Percentiles rank a stretch among this genome's conserved stretches.
Evolutionary conservation across 352 stramenopile species (phyloP).

Genomic region (Globisporangium carolinianum): DNA sequence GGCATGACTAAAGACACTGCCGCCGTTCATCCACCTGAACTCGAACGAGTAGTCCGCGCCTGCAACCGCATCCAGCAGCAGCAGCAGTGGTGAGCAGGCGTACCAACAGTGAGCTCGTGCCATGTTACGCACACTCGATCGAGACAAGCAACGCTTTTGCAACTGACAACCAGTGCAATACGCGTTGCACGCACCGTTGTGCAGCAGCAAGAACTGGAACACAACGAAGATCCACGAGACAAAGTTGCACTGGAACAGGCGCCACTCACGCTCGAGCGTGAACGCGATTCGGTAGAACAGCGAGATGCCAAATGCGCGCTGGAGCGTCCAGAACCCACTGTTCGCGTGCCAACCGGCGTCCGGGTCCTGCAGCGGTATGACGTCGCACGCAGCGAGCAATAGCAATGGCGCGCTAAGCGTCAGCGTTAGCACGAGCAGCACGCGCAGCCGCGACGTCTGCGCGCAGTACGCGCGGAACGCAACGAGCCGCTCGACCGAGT

Average conservation of each 20-base stretch:
- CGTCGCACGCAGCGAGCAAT: background rate
- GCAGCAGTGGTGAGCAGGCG: background rate
- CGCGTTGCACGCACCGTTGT: slow-evolving; percentile 4
- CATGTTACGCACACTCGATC: background rate
- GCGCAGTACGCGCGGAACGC: background rate
- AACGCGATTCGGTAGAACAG: slow-evolving; percentile 23
- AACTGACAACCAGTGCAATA: too few species aligned
- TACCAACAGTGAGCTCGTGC: background rate
- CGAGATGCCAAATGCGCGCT: slow-evolving; percentile 15
- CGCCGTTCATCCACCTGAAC: background rate
- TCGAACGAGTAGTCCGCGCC: background rate
- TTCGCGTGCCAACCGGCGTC: background rate
- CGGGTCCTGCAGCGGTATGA: slow-evolving; percentile 3
- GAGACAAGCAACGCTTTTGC: background rate
- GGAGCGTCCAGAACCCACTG: slow-evolving; percentile 5
- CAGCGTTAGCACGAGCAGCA: background rate
- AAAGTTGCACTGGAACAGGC: slow-evolving; percentile 23
- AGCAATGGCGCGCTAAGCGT: background rate
- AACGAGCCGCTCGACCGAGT: background rate
- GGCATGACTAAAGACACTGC: background rate
- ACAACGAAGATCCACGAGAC: slow-evolving; percentile 21
- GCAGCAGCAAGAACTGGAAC: slow-evolving; percentile 21
- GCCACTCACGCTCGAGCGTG: slow-evolving; percentile 21
- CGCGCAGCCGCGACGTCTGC: background rate
- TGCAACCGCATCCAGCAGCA: background rate